Evolutionary conservation across 768 basidiomycete species (phyloP).

Genomic region (Tulasnella sp.): DNA sequence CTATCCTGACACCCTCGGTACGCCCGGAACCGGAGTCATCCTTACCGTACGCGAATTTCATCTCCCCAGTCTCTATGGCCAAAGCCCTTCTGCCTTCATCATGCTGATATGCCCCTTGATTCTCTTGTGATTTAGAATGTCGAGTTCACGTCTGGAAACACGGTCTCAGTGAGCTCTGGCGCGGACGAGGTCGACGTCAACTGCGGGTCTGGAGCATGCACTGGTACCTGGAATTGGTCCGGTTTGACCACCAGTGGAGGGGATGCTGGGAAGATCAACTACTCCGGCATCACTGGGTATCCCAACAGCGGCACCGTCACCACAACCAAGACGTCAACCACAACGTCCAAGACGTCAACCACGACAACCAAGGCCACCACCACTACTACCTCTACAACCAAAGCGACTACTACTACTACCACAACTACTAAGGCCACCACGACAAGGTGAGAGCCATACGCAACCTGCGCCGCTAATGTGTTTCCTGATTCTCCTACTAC

Average conservation of each 20-base stretch:
- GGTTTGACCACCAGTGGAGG: slow-evolving; percentile 37
- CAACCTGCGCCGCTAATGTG: background rate
- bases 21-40: slow-evolving; percentile 43
- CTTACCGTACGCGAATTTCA: slow-evolving; percentile 37
- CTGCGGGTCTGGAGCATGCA: slow-evolving; percentile 43
- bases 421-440: no score
- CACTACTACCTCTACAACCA: no score
- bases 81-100: background rate
- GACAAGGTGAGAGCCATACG: no score
- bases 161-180: slow-evolving; percentile 32
- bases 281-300: slow-evolving; percentile 17
- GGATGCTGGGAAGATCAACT: slow-evolving; percentile 29
- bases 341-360: no score
- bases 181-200: slow-evolving; percentile 43
- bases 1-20: slow-evolving; percentile 43
- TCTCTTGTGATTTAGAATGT: background rate
- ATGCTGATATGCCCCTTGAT: background rate
- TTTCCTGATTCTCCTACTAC: background rate
- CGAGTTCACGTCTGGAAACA: slow-evolving; percentile 28
- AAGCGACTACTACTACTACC: no score
- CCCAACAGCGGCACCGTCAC: slow-evolving; percentile 16
- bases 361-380: no score
- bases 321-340: background rate
- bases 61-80: background rate
- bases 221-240: slow-evolving; percentile 43